Evolutionary conservation across 2,329 filamentous ascomycete genomes (phyloP).

Genomic region (Drechmeria coniospora): DNA sequence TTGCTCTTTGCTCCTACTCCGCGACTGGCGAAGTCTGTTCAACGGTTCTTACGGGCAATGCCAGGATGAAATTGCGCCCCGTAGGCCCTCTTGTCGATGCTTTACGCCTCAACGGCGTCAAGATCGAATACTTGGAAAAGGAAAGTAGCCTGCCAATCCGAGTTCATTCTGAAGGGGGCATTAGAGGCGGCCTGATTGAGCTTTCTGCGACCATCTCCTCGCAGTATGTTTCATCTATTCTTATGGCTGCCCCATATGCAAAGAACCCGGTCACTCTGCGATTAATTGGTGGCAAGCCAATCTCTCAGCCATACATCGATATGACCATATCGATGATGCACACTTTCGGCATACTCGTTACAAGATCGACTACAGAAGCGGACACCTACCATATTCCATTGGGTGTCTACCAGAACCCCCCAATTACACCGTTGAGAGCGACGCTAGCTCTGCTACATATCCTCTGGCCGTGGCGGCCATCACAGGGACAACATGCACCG

Average conservation of each 20-base stretch:
- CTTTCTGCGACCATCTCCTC: slow-evolving; percentile 91
- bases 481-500: slow-evolving; percentile 85
- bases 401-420: slow-evolving; percentile 69
- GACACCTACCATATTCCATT: slow-evolving; percentile 92
- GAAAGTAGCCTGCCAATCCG: slow-evolving; percentile 71
- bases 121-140: slow-evolving; percentile 71
- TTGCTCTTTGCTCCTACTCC: slow-evolving; percentile 66
- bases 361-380: slow-evolving; percentile 58
- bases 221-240: slow-evolving; percentile 93
- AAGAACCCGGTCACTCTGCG: slow-evolving; percentile 83
- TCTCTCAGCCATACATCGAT: slow-evolving; percentile 93
- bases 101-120: slow-evolving; percentile 71
- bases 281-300: slow-evolving; percentile 89
- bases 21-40: slow-evolving; percentile 42
- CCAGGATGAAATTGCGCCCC: slow-evolving; percentile 88
- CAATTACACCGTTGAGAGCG: slow-evolving; percentile 87
- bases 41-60: slow-evolving; percentile 81
- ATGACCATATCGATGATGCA: slow-evolving; percentile 99
- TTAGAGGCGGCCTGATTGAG: slow-evolving; percentile 76
- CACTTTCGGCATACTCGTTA: slow-evolving; percentile 71
- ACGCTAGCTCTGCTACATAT: slow-evolving; percentile 95
- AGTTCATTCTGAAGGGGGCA: slow-evolving; percentile 67
- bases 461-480: slow-evolving; percentile 89
- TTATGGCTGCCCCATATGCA: slow-evolving; percentile 95
- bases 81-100: slow-evolving; percentile 90